Evolutionary conservation across 306 rosid genomes (phyloP).

Genomic region (Sicyos edulis): DNA sequence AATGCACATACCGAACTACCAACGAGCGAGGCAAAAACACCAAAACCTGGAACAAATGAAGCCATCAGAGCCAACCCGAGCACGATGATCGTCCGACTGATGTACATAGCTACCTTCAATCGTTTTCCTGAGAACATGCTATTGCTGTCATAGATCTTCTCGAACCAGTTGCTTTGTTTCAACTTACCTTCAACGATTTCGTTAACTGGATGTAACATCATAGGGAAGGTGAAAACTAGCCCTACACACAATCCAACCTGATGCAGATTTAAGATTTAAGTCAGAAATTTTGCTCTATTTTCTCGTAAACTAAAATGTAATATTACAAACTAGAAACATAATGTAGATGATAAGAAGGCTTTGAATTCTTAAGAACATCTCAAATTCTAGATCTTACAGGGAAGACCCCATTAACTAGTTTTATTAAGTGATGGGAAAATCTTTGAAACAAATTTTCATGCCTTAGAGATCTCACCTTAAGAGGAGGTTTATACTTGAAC

Average conservation of each 20-base stretch:
- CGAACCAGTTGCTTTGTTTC: constrained; percentile 23
- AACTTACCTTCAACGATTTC: constrained; percentile 71
- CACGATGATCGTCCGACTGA: constrained; percentile 64
- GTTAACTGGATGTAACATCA: constrained; percentile 75
- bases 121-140: constrained; percentile 24
- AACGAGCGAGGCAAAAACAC: constrained; percentile 63
- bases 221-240: constrained; percentile 74
- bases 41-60: constrained; percentile 63
- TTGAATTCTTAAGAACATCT: too few relatives aligned
- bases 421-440: too few relatives aligned
- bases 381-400: too few relatives aligned
- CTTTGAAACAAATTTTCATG: too few relatives aligned
- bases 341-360: too few relatives aligned
- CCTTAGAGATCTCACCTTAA: too few relatives aligned
- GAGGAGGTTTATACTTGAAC: too few relatives aligned
- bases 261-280: constrained; percentile 10
- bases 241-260: constrained; percentile 86
- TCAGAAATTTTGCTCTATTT: not conserved
- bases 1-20: constrained; percentile 82
- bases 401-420: too few relatives aligned
- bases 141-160: constrained; percentile 14
- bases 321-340: too few relatives aligned
- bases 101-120: constrained; percentile 30
- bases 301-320: too few relatives aligned
- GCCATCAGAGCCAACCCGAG: constrained; percentile 50